Conservation (phyloP, 2,329 filamentous ascomycete species). For the Helicocarpus griseus region DNA sequence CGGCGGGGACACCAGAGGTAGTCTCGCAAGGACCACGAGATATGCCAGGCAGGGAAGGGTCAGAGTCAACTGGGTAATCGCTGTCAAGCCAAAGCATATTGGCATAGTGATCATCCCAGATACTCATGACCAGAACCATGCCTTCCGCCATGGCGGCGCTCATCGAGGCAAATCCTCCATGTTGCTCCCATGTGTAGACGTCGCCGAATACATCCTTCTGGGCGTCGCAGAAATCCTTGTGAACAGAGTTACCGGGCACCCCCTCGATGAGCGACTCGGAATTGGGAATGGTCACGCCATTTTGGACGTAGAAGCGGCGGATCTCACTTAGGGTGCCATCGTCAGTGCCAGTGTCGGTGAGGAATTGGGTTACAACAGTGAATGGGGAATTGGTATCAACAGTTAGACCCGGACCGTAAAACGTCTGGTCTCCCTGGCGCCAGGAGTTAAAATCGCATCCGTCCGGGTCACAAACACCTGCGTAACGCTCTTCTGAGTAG, state of each 20-base stretch:
- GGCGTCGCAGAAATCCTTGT: slow-evolving; percentile 46
- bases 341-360: slow-evolving; percentile 41
- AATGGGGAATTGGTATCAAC: slow-evolving; percentile 52
- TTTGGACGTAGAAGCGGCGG: slow-evolving; percentile 56
- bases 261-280: slow-evolving; percentile 37
- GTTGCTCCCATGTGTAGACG: slow-evolving; percentile 41
- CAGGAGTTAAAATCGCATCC: slow-evolving; percentile 63
- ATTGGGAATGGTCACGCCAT: slow-evolving; percentile 51
- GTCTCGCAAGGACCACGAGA: slow-evolving; percentile 47
- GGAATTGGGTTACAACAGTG: slow-evolving; percentile 60
- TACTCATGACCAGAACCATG: slow-evolving; percentile 54
- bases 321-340: slow-evolving; percentile 50
- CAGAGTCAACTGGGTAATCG: slow-evolving; percentile 45
- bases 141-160: slow-evolving; percentile 44
- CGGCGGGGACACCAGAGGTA: slow-evolving; percentile 42
- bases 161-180: slow-evolving; percentile 50
- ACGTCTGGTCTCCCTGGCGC: slow-evolving; percentile 54
- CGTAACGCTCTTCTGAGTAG: slow-evolving; percentile 46
- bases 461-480: slow-evolving; percentile 56
- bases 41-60: slow-evolving; percentile 37
- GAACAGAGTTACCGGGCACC: slow-evolving; percentile 46
- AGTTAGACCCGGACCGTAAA: slow-evolving; percentile 51
- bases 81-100: slow-evolving; percentile 70
- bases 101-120: slow-evolving; percentile 56
- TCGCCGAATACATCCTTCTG: slow-evolving; percentile 50